Base-by-base conservation (phyloP, 345 rosid species). In the Clarkia xantiana region DNA sequence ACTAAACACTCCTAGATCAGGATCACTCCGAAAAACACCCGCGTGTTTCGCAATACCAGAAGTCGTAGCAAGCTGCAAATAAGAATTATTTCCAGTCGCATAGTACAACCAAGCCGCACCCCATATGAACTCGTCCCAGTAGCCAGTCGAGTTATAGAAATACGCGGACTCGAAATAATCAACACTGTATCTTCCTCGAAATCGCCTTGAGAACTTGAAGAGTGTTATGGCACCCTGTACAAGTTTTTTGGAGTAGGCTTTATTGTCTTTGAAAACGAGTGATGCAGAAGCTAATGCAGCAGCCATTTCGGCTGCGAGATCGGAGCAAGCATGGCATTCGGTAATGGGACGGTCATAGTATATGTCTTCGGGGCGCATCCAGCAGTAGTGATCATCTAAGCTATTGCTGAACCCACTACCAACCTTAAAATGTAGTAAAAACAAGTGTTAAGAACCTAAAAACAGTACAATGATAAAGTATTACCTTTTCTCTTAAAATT, bases 341-440 rank as follows among this genome's bases (percentile, higher is more conserved):
- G 40, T 0, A 8, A 87, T 90, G 47, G 95, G 91, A 6, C 96
- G 75, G 0, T 7, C 34, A 34, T 93, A 93, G 65, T 93, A 90
- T 59, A 93, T 93, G 70, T 93, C 99, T 79, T 93, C 99, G 15
- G 99, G 99, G 11, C 96, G 70, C 90, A 77, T 84, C 99, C 99
- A 93, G 60, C 99, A 93, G 67, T 80, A 87, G 62, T 87, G 95
- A 59, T 93, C 99, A 25, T 87, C 87, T 2, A 80, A 66, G 14
- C 50, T 57, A 4, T 94, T 71, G 61, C 65, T 11, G 85, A 78
- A 20, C 40, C 99, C 99, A 10, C 49, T n/a, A 53, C 95, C 97
- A 48, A 86, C 97, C 97, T 89, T 67, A 29, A 9, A 44, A 54
- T 38, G 25, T 17, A 39, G 17, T 36, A 10, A 14, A 15, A 18